Evolutionary conservation across 768 basidiomycete genomes (phyloP), one percentile per base, ranked within the genome.

Genomic region (Albatrellus ellisii): DNA sequence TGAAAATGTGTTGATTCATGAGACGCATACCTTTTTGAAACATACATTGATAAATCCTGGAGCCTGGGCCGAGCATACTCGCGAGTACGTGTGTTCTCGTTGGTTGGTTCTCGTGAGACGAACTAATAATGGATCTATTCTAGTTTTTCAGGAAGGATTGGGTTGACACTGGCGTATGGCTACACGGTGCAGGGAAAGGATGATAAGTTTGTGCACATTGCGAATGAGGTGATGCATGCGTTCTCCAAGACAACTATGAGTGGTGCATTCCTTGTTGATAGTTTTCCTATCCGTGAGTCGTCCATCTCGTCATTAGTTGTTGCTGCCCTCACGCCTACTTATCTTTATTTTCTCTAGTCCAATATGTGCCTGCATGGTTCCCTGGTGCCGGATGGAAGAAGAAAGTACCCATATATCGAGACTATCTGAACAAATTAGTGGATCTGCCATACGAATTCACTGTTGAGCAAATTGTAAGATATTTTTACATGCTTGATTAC

Each of bases 91-190:
- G 4, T 18, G 4, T 15, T 6, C n/a, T n/a, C n/a, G n/a, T 29
- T 12, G n/a, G 17, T 18, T 14, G 9, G 4, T 9, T 29, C 7
- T 6, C 15, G 21, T 18, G 22, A 15, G 6, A 12, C n/a, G 12
- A 14, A 7, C 26, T 17, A n/a, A 25, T 21, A 20, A 15, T 14
- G 22, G 12, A 31, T 36, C 22, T 9, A n/a, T 32, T 11, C 29
- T 39, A 59, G 57, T 22, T 56, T 46, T 34, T 48, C 52, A 4
- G 58, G 52, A 8, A 50, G 55, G 0, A 47, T 54, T 3, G 52
- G 59, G 12, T 47, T 62, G 22, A 49, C 47, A 24, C 49, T 62
- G 17, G 48, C 56, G 0, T 64, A 60, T 40, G 62, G 62, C 3
- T 55, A 55, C 33, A 33, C 45, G 12, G 45, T 54, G 5, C 20